phyloP scores from a whole-genome alignment of 768 basidiomycete species.

The Suillus plorans region DNA sequence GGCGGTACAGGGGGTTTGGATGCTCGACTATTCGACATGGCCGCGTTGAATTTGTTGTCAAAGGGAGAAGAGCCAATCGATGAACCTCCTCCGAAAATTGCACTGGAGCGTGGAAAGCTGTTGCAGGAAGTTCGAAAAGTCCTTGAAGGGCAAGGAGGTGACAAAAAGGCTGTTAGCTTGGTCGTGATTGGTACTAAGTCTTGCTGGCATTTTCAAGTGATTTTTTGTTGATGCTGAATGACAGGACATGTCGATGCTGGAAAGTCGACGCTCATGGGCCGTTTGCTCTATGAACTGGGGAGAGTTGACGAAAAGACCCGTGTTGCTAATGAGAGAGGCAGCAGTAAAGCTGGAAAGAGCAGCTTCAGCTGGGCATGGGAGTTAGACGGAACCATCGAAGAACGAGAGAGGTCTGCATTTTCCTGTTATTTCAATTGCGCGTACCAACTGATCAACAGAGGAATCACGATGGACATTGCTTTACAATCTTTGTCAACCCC shows the following conservation, averaged over 20 bases:
- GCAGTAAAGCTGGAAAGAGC: conserved; percentile 85
- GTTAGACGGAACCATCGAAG: conserved; percentile 89
- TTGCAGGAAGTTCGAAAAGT: conserved; percentile 72
- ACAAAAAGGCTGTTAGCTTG: conserved; percentile 75
- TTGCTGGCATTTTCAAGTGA: neutral
- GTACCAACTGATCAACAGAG: conserved; percentile 48
- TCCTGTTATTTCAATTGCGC: neutral
- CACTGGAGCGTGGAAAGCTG: conserved; percentile 75
- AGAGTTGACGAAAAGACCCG: conserved; percentile 83
- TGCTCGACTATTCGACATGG: conserved; percentile 68
- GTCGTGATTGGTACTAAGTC: conserved; percentile 80
- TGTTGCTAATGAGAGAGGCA: conserved; percentile 84
- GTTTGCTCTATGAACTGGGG: conserved; percentile 90
- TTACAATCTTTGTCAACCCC: conserved; percentile 74
- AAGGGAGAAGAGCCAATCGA: conserved; percentile 43
- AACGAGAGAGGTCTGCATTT: conserved; percentile 76
- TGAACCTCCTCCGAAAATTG: conserved; percentile 61
- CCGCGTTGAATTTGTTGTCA: conserved; percentile 64
- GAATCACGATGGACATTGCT: conserved; percentile 98
- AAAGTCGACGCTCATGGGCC: conserved; percentile 96
- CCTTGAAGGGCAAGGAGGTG: conserved; percentile 46
- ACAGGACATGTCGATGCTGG: conserved; percentile 98
- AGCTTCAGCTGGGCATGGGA: conserved; percentile 99
- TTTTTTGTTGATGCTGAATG: conserved; percentile 12
- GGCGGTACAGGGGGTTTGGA: conserved; percentile 39